phyloP scores from a whole-genome alignment of 768 basidiomycete genomes.

The Lepiota venenata region DNA sequence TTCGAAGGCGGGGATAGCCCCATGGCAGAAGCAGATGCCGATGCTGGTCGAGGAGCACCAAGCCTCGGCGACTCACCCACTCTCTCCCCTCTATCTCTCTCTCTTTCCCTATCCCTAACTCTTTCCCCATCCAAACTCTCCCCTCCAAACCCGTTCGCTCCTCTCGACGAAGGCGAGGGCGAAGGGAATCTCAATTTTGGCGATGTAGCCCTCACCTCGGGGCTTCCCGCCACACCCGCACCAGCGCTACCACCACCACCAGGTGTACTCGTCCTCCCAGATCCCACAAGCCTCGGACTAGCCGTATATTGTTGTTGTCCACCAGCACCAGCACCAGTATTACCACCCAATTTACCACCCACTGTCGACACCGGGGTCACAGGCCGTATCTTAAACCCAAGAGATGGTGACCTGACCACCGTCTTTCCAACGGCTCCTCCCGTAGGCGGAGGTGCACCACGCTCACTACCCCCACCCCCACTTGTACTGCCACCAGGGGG shows the following conservation, averaged over 20 bases:
- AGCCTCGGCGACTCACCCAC: background rate
- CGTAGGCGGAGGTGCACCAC: background rate
- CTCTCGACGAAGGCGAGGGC: constrained; percentile 3
- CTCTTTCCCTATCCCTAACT: background rate
- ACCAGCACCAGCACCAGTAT: constrained; percentile 12
- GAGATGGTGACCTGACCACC: constrained; percentile 20
- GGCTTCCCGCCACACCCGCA: constrained; percentile 13
- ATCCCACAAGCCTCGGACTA: constrained; percentile 24
- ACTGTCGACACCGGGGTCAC: constrained; percentile 26
- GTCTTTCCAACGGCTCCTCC: background rate
- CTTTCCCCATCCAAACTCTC: background rate
- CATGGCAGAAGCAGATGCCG: constrained; percentile 10
- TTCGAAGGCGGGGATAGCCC: constrained; percentile 33
- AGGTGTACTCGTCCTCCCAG: constrained; percentile 13
- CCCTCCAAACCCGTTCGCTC: background rate
- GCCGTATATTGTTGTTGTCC: constrained; percentile 17
- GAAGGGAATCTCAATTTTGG: background rate
- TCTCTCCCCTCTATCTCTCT: background rate
- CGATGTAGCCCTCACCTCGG: constrained; percentile 1
- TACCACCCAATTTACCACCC: constrained; percentile 14
- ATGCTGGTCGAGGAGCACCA: background rate
- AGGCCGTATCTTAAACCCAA: constrained; percentile 30
- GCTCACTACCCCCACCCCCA: constrained; percentile 2
- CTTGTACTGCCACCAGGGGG: constrained; percentile 13
- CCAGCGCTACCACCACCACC: constrained; percentile 15